Conservation (phyloP, 768 basidiomycete genomes). For the Hygrocybe coccinea region DNA sequence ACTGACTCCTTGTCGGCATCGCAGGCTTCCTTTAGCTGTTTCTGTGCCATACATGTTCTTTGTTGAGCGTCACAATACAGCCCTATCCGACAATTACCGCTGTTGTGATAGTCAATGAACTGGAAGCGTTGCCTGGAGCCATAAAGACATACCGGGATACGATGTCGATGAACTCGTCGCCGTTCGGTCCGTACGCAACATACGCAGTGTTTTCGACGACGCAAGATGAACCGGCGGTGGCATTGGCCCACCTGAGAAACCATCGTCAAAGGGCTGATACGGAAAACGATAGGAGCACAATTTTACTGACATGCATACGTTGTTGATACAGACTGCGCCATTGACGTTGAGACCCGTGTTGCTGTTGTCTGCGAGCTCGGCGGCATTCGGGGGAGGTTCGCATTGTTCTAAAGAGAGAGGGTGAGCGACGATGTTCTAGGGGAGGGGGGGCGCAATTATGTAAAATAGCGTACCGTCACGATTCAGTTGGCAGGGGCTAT, state of each 20-base stretch:
- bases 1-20: conserved; percentile 47
- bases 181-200: conserved; percentile 54
- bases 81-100: conserved; percentile 69
- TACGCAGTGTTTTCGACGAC: conserved; percentile 76
- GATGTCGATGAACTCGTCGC: conserved; percentile 65
- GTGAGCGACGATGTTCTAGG: conserved; percentile 1
- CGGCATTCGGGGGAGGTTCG: conserved; percentile 58
- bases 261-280: neutral
- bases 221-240: conserved; percentile 58
- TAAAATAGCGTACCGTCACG: conserved; percentile 61
- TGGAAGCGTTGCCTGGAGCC: neutral
- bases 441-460: too few species aligned
- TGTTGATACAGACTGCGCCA: conserved; percentile 80
- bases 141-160: conserved; percentile 60
- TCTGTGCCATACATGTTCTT: conserved; percentile 54
- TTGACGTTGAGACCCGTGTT: conserved; percentile 71
- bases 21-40: conserved; percentile 56
- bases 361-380: conserved; percentile 56
- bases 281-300: neutral
- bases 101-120: conserved; percentile 21
- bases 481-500: conserved; percentile 75
- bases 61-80: conserved; percentile 69
- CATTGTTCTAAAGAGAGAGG: conserved; percentile 62
- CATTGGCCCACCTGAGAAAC: conserved; percentile 67
- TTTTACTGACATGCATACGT: conserved; percentile 69